These are phyloP conservation scores for Backusella psychrophila DNA, from an alignment of 192 early-diverging fungal species.

Conservation along the genomic window DNA sequence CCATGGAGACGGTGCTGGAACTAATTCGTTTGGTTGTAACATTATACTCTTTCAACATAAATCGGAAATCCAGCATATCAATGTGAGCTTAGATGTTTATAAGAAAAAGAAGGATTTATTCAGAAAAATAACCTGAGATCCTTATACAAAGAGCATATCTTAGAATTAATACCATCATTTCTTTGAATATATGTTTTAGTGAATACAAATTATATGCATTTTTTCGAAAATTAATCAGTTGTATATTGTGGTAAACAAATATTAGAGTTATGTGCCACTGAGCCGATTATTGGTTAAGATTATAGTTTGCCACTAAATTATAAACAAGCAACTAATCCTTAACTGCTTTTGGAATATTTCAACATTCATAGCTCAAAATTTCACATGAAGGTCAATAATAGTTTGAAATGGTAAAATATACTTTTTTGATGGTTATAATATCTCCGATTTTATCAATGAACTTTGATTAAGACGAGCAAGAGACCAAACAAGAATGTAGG, in stretches of 20 bases:
- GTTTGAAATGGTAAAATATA: neutral
- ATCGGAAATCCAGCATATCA: too few relatives aligned
- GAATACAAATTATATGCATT: neutral
- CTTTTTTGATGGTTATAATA: neutral
- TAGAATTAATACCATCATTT: too few relatives aligned
- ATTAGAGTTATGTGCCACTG: neutral
- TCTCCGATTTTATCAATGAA: neutral
- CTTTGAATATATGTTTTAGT: too few relatives aligned
- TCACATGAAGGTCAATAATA: neutral
- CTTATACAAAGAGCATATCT: too few relatives aligned
- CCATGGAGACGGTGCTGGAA: too few relatives aligned
- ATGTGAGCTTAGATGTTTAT: too few relatives aligned
- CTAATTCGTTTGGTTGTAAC: too few relatives aligned
- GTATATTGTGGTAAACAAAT: too few relatives aligned
- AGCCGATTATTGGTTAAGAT: neutral
- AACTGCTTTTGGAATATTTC: neutral
- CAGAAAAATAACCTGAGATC: too few relatives aligned
- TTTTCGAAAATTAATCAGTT: neutral
- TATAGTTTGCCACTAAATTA: neutral
- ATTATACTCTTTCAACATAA: too few relatives aligned
- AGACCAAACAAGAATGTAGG: neutral
- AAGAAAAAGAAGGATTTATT: too few relatives aligned
- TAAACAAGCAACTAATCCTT: neutral
- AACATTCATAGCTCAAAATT: neutral
- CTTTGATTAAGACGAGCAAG: neutral